Base-by-base conservation (phyloP, 2,329 filamentous ascomycete species). In the Aspergillus tamarii region DNA sequence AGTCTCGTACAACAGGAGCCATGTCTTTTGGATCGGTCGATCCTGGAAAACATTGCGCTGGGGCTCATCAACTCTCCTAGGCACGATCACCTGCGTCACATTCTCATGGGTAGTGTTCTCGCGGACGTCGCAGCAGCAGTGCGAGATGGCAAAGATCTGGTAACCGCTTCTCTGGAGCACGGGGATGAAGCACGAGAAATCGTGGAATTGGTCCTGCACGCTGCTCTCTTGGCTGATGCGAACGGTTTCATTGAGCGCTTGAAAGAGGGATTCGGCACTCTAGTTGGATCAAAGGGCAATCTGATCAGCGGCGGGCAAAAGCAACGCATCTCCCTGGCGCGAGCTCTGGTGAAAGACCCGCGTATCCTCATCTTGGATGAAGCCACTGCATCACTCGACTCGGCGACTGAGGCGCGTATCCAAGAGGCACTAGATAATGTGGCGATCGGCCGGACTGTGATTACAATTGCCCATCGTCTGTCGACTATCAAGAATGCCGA, bases 311-410 rank as follows among this genome's bases (percentile, higher is more conserved):
- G 94, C 74, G 93, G 93, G 16, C 93, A 97, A 78, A 94, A 95
- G 76, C 94, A 97, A 78, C 90, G 94, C 66, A 93, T 96, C 69
- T 91, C 92, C 8, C 95, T 96, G 74, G 92, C 93, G 3, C 84
- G 92, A 66, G 91, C 91, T 30, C 85, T 96, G 56, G 89, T 96
- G n/a, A 91, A 89, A 4, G 88, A 96, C 68, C 93, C 92, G 0
- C 92, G 91, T 80, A 84, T 97, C 72, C 85, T 97, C 1, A 86
- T 97, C 0, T 87, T 97, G 3, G 94, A 97, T 67, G 94, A 97
- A 77, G 94, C 94, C 1, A 97, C 94, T 0, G 93, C 90, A 39
- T 92, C 92, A 5, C 84, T 97, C 0, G 94, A 97, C 73, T 94
- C 93, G 7, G 91, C 92, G 72, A 93, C 91, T 0, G 94, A 97